phyloP scores from a whole-genome alignment of 768 basidiomycete genomes.

The Suillus subalutaceus region DNA sequence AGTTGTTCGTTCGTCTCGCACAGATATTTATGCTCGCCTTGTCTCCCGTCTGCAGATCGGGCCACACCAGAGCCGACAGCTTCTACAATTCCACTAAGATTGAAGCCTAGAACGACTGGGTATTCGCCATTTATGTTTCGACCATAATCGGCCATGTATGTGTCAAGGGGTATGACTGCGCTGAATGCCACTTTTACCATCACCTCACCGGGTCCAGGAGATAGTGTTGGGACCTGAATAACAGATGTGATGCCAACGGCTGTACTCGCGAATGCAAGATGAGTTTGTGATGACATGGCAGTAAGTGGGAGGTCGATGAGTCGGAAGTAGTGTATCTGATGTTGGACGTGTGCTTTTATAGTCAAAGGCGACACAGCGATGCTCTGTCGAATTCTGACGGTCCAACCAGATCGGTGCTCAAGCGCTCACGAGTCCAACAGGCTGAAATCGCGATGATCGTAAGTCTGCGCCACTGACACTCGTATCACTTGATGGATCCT shows the following conservation, averaged over 20 bases:
- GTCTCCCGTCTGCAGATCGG: conserved; percentile 41
- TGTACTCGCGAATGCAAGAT: conserved; percentile 44
- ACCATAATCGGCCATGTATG: conserved; percentile 41
- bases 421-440: neutral
- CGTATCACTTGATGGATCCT: neutral
- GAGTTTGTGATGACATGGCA: conserved; percentile 26
- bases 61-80: conserved; percentile 39
- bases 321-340: neutral
- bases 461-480: neutral
- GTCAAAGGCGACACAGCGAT: neutral
- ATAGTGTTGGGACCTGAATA: conserved; percentile 38
- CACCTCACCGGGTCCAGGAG: conserved; percentile 41
- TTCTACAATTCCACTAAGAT: conserved; percentile 40
- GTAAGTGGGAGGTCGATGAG: neutral
- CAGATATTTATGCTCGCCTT: conserved; percentile 30
- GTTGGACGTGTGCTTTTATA: neutral
- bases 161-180: conserved; percentile 44
- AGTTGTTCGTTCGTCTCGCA: neutral
- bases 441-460: neutral
- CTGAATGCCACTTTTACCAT: conserved; percentile 45
- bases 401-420: too few relatives aligned
- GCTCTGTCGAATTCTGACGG: neutral
- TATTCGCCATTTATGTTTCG: conserved; percentile 29
- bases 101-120: conserved; percentile 42
- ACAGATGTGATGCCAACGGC: conserved; percentile 39